A percentile compares a stretch with the other conserved stretches of the same genome.
Conservation (phyloP, 1,284 basidiomycete genomes). For the Rhodotorula sp. region DNA sequence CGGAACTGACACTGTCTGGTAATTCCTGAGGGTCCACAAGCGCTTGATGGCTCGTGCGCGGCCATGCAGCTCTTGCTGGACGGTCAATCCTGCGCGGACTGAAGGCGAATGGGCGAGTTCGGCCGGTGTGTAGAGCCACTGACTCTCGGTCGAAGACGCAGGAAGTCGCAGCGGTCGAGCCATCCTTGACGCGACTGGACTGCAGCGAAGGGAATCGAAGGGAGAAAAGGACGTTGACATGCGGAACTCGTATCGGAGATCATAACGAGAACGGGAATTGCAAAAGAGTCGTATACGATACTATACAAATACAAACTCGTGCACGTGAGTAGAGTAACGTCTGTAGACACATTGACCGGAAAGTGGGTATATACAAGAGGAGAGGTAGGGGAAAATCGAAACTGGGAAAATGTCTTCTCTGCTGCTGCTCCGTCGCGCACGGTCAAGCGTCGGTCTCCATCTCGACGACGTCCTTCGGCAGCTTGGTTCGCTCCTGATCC, state of each 20-base stretch:
- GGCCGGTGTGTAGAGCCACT: constrained; percentile 32
- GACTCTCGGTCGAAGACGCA: constrained; percentile 20
- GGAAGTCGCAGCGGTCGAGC: constrained; percentile 1
- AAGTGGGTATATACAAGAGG: too few species aligned
- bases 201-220: neutral
- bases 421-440: too few species aligned
- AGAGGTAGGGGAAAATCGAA: too few species aligned
- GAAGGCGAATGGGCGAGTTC: constrained; percentile 30
- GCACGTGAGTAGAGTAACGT: too few species aligned
- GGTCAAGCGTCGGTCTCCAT: too few species aligned
- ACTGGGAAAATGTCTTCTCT: too few species aligned
- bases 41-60: constrained; percentile 15
- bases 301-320: neutral
- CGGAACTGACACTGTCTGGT: constrained; percentile 1
- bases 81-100: constrained; percentile 10
- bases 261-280: too few species aligned
- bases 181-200: neutral
- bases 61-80: constrained; percentile 15
- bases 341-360: too few species aligned
- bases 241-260: neutral
- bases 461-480: too few species aligned
- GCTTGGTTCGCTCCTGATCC: too few species aligned
- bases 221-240: neutral
- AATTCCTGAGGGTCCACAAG: constrained; percentile 17
- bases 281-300: too few species aligned